phyloP scores from a whole-genome alignment of 495 filamentous ascomycete genomes.

The Podospora pseudopauciseta region DNA sequence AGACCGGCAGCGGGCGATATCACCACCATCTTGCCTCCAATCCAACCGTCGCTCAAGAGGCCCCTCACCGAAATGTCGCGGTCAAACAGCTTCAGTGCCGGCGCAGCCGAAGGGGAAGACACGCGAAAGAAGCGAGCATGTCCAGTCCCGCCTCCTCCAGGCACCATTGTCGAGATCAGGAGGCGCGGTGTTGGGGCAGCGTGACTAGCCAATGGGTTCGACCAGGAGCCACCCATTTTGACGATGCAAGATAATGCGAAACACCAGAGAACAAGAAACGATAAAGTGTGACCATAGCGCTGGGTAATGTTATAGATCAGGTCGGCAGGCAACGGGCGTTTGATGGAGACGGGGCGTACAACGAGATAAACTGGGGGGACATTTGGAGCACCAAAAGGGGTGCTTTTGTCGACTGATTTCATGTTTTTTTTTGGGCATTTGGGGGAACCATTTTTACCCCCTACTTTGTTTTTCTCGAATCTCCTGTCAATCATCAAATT shows the following conservation, averaged over 20 bases:
- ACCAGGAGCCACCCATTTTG: background rate
- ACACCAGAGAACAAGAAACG: conserved; percentile 9
- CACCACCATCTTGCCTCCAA: conserved; percentile 35
- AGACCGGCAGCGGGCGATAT: conserved; percentile 49
- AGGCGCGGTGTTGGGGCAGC: conserved; percentile 27
- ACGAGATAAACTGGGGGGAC: conserved; percentile 1
- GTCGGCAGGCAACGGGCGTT: conserved; percentile 21
- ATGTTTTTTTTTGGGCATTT: conserved; percentile 1
- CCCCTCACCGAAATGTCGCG: conserved; percentile 46
- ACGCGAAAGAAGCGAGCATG: conserved; percentile 18
- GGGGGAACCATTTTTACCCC: background rate
- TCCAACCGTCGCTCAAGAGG: conserved; percentile 44
- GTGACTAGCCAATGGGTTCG: conserved; percentile 13
- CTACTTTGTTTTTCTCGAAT: conserved; percentile 5
- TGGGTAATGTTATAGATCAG: conserved; percentile 20
- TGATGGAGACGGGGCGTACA: conserved; percentile 26
- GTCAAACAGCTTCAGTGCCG: conserved; percentile 42
- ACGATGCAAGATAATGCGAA: conserved; percentile 1
- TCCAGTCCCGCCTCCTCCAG: conserved; percentile 14
- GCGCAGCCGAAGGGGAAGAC: conserved; percentile 10
- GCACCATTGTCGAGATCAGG: conserved; percentile 25
- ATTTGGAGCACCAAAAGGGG: conserved; percentile 3
- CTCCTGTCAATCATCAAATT: background rate
- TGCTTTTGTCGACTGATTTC: conserved; percentile 5
- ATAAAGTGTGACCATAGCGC: conserved; percentile 27